Evolutionary conservation across 768 basidiomycete species (phyloP).

Genomic region (Kwoniella europaea): DNA sequence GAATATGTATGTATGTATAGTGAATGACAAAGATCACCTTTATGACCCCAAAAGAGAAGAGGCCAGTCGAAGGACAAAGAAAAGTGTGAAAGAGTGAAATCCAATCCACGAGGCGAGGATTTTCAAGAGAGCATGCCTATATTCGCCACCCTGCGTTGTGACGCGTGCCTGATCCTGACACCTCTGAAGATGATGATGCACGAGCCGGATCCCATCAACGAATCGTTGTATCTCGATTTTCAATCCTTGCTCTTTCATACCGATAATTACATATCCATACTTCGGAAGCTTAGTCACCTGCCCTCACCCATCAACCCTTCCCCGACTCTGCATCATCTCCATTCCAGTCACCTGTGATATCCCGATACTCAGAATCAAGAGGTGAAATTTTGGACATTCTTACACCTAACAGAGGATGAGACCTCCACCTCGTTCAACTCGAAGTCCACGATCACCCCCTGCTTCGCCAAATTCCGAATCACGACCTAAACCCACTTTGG

Average conservation of each 20-base stretch:
- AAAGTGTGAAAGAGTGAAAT: background rate
- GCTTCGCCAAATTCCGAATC: constrained; percentile 17
- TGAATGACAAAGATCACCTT: background rate
- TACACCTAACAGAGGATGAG: constrained; percentile 5
- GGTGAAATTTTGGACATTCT: background rate
- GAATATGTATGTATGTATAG: background rate
- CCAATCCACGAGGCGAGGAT: background rate
- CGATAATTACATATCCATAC: background rate
- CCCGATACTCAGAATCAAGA: background rate
- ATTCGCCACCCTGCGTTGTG: background rate
- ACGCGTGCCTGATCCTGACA: too few species aligned
- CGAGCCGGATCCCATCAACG: background rate
- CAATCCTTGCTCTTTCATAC: background rate
- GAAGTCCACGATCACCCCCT: constrained; percentile 4
- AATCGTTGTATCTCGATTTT: background rate
- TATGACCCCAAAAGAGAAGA: background rate
- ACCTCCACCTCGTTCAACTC: constrained; percentile 24
- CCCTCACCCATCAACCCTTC: background rate
- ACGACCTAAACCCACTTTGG: constrained; percentile 39
- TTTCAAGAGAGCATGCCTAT: constrained; percentile 6
- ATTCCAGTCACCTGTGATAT: background rate
- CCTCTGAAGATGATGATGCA: background rate
- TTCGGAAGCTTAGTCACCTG: background rate
- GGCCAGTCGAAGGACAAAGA: background rate
- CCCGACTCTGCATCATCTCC: background rate